Evolutionary conservation across 169 alveolate species (phyloP), one percentile per base, ranked within the genome.

Genomic region (Eimeria sp.): DNA sequence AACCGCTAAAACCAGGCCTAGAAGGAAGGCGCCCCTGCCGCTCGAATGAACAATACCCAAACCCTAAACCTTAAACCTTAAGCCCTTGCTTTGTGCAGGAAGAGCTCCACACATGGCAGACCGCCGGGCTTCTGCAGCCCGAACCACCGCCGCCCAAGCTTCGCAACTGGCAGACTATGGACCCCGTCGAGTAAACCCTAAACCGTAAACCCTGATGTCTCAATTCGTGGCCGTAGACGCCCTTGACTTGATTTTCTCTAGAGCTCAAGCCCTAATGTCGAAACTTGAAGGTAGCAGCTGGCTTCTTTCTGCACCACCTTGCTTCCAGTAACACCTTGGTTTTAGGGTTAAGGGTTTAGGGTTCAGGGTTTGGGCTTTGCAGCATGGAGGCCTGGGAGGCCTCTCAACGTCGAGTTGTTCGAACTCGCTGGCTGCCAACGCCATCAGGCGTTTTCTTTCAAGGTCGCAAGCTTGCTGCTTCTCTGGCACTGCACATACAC

Each of bases 381-480:
- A 91, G 95, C 95, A 91, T 91, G 95, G 95, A 91, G 82, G 89
- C 95, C 45, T 91, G 90, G 90, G 95, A 91, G 90, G 14, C 83
- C 78, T 72, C 83, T 63, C 95, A 91, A 70, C 90, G 95, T 20
- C 95, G 95, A 4, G 91, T 76, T 5, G 70, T 75, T 27, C 57
- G 90, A 58, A 91, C 90, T 34, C 95, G 95, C 70, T 75, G 51
- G 43, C 89, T 91, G 78, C 89, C 89, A 18, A 78, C 58, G 30
- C 86, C 83, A 11, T 82, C 95, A 67, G 65, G 83, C 18, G 72
- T 57, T 67, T 27, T 91, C 54, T 83, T 82, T 20, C 83, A 91
- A 67, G 95, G 95, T 3, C 58, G 90, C 25, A 91, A 91, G 82
- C 82, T 91, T 16, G 89, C 95, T 22, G 95, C 95, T 43, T 27